A percentile compares a stretch with the other conserved stretches of the same genome.
Conservation (phyloP, 768 basidiomycete species). For the Auriscalpium microsporum region DNA sequence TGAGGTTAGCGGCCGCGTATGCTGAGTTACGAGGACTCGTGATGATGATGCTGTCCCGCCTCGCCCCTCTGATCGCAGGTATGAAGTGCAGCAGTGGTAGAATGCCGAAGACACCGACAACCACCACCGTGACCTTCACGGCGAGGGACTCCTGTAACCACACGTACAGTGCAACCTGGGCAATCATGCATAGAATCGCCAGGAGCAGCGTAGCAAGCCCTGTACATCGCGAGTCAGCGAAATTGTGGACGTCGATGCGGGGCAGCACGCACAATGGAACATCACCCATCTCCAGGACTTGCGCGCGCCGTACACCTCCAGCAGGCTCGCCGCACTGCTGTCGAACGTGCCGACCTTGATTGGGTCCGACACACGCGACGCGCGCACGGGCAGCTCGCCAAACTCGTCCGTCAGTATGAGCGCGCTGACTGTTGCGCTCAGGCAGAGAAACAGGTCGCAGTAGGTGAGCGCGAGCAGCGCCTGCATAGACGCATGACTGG, state of each 20-base stretch:
- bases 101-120: constrained; percentile 4
- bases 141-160: constrained; percentile 1
- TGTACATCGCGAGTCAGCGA: neutral
- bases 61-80: neutral
- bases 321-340: neutral
- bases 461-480: constrained; percentile 10
- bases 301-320: neutral
- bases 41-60: neutral
- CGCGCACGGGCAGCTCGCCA: constrained; percentile 5
- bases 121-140: neutral
- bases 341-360: neutral
- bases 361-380: neutral
- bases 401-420: constrained; percentile 9
- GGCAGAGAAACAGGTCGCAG: constrained; percentile 10
- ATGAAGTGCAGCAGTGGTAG: constrained; percentile 8
- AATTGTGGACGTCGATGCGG: neutral
- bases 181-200: constrained; percentile 4
- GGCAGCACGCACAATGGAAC: constrained; percentile 3
- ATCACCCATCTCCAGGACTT: constrained; percentile 5
- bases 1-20: too few species aligned
- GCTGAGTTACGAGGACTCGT: too few species aligned
- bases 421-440: constrained; percentile 9
- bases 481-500: neutral
- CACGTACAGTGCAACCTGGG: constrained; percentile 7
- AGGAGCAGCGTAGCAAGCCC: constrained; percentile 6